Base-by-base conservation (phyloP, 768 basidiomycete genomes). In the Boletus reticulatus region DNA sequence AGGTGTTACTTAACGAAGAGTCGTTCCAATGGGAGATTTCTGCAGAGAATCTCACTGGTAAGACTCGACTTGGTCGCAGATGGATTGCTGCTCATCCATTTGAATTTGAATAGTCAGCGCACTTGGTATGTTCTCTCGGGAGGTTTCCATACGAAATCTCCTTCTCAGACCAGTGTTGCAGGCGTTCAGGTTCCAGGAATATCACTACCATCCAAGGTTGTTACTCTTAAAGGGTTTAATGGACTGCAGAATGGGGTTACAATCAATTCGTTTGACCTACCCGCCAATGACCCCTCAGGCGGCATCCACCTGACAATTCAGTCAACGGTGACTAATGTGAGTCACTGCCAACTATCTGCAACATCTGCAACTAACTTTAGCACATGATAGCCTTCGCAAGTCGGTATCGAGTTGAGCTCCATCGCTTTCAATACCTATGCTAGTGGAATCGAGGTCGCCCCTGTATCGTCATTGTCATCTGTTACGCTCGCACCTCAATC, bases 11-110 rank as follows among this genome's bases (percentile, higher is more conserved):
- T 12, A 88, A 83, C 0, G 73, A 83, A 47, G 82, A 84, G 57
- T 79, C 78, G 3, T 90, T 90, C 62, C 79, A 81, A 19, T 90
- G 88, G 88, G 76, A 78, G 16, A 89, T 89, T 56, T 77, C 80
- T 10, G 83, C 80, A 24, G 76, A 84, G 43, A 85, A 88, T 63
- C 62, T 89, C 50, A 83, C 81, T 42, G 82, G 84, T 81, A 56
- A 47, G 76, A 59, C 48, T 43, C 14, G 10, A 11, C 12, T 42
- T 36, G 3, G 37, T 46, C 6, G 17, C 6, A 24, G 7, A 50
- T 20, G 29, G 17, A 8, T 14, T 6, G n/a, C 13, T 7, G n/a
- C 58, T 68, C 39, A 60, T 60, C 24, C 44, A 19, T 46, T 41
- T 46, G n/a, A 57, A 19, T 46, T 41, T 46, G n/a, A 57, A 29